Evolutionary conservation across 2,329 filamentous ascomycete species (phyloP), one percentile per base, ranked within the genome.

Genomic region (Botrytis fabae): DNA sequence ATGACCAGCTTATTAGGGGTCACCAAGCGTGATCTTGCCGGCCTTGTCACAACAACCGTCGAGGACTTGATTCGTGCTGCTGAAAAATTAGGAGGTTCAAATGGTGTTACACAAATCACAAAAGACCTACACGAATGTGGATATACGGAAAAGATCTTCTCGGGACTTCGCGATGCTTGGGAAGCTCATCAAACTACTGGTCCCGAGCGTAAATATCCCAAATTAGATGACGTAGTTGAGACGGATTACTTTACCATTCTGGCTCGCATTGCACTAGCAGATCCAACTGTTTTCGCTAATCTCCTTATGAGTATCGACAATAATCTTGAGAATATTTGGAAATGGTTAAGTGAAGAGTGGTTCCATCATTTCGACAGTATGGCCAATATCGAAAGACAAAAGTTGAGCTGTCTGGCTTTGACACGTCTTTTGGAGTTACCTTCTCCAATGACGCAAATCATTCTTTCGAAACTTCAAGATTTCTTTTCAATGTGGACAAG

Each of bases 191-290:
- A 97, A 80, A 93, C 92, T 0, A 93, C 92, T 0, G 95, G 96
- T 0, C 95, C 95, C 0, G 92, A 93, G 78, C 87, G 88, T 40
- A 92, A 88, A 76, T 85, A 89, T 32, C 88, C 90, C 59, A 88
- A 89, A 44, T 88, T 98, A 48, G 91, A 92, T 77, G 89, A 90
- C 20, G 87, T 94, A 18, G 91, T 93, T 0, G 90, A 97, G 79
- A 92, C 92, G 0, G 93, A 97, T 80, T 97, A 97, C 81, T 92
- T 97, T 79, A 88, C 90, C 7, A 90, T 98, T 2, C 86, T 99
- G 2, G 91, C 93, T 2, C 91, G 95, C 1, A 87, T 98, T 25
- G 89, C 91, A 0, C 83, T 97, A 2, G 90, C 91, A 0, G 92
- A 92, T 54, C 93, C 95, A 0, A 82, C 91, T 25, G 84, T 92